Percentiles rank a stretch among this genome's conserved stretches.
phyloP scores from a whole-genome alignment of 805 yeast species.

The Hanseniaspora hatyaiensis region DNA sequence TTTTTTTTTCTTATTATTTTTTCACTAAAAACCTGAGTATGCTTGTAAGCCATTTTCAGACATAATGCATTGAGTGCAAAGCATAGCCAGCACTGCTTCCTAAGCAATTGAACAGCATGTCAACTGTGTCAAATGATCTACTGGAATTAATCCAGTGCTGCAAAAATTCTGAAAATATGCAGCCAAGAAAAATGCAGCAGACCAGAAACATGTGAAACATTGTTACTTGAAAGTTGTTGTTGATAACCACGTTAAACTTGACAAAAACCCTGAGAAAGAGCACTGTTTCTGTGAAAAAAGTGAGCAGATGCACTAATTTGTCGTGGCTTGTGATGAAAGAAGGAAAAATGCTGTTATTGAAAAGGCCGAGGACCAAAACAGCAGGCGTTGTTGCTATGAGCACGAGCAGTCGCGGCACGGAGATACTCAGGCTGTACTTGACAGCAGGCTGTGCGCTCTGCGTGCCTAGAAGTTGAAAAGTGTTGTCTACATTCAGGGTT shows the following conservation, averaged over 20 bases:
- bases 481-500: not conserved
- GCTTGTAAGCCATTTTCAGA: no score
- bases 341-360: conserved; percentile 20
- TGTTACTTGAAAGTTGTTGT: not conserved
- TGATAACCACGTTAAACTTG: not conserved
- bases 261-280: conserved; percentile 34
- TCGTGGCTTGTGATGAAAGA: conserved; percentile 32
- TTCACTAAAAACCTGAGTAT: no score
- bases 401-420: conserved; percentile 13
- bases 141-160: conserved; percentile 36
- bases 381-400: conserved; percentile 19
- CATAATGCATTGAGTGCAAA: no score
- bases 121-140: conserved; percentile 40
- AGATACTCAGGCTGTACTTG: not conserved
- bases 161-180: conserved; percentile 40
- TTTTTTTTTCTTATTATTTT: not conserved
- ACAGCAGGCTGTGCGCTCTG: not conserved
- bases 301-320: conserved; percentile 39
- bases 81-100: conserved; percentile 22
- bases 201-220: conserved; percentile 29
- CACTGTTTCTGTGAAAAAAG: conserved; percentile 38
- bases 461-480: not conserved
- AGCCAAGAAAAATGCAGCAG: conserved; percentile 38
- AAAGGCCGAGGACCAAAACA: conserved; percentile 16
- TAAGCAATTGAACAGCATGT: conserved; percentile 32